Evolutionary conservation across 2,329 filamentous ascomycete species (phyloP), one percentile per base, ranked within the genome.

Genomic region (Aspergillus pseudoglaucus): DNA sequence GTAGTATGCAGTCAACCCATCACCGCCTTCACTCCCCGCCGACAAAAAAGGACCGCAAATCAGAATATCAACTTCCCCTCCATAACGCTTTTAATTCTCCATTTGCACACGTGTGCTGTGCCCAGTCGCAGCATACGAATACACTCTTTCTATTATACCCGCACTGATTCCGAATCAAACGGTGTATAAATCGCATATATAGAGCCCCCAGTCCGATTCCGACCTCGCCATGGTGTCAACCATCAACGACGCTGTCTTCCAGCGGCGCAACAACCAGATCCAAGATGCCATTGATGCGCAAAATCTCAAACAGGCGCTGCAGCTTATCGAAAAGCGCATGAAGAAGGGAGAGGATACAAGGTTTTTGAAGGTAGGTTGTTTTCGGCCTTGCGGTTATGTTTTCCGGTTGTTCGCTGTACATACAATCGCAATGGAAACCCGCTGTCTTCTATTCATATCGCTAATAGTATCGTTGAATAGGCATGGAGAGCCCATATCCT

Each of bases 261-360:
- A 69, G 41, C 70, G 71, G 48, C 70, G 73, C 50, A 73, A 75
- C 53, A 72, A 74, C 50, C 72, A 73, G 51, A 73, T 76, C 43
- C 70, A 74, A 59, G 73, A 75, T 65, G 72, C 72, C 46, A 68
- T 75, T 62, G 68, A 75, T 49, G 66, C 61, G 39, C 68, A 68
- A 49, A 75, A 75, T 53, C 61, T 73, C 56, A 75, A 76, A 55
- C 73, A 75, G 55, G 74, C 74, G 6, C 53, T 76, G 47, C 72
- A 75, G 56, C 59, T 75, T 17, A 73, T 74, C 45, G 72, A 76
- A 49, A 76, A 75, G 53, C 75, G 74, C 45, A 71, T 75, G 54
- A 79, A 82, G 64, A 83, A 83, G 56, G 72, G 72, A 30, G 72
- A 76, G 53, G 64, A 72, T 47, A 71, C 69, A 4, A 58, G 63